Evolutionary conservation across 148 eudicot species (phyloP), one percentile per base, ranked within the genome.

Genomic region (Rhododendron ferrugineum): DNA sequence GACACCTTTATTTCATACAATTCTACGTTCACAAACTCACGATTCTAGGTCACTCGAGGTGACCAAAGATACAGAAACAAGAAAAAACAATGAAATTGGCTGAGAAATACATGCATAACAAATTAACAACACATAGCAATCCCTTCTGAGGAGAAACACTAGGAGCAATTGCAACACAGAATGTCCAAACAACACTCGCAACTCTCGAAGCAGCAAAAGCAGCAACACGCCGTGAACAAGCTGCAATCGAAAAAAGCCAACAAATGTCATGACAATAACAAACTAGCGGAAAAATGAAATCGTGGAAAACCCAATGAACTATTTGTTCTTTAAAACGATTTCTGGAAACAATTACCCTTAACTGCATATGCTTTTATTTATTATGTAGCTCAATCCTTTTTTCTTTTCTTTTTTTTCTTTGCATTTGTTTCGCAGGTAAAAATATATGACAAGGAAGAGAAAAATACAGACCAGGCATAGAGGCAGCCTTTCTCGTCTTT

Each of bases 401-500:
- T 0, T 4, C 15, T 2, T 0, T 4, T 4, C 6, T 3, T 54
- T 54, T 54, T 54, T 3, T 54, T 54, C 18, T 54, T 16, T 16
- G 60, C 11, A 3, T 11, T 26, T 66, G 36, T 68, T 66, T 66
- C 1, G 15, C 3, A 11, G 74, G 74, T 14, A 1, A 73, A 36
- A 15, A 15, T 34, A 37, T 18, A 74, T 34, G 44, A 36, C 0
- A 30, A 70, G 18, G 37, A 4, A 70, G 18, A 80, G 34, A 84
- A 3, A 79, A 11, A 42, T n/a, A 84, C 89, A 84, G 22, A 93
- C 95, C 93, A 89, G 79, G 92, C 93, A 86, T 90, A 91, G 80
- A 93, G 56, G 89, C 92, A 91, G 81, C 92, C 95, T 89, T 88
- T 91, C 58, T 91, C 90, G 49, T 88, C 83, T 14, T 89, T 89